Evolutionary conservation across 495 filamentous ascomycete genomes (phyloP).

Genomic region (Aspergillus kassunensis): DNA sequence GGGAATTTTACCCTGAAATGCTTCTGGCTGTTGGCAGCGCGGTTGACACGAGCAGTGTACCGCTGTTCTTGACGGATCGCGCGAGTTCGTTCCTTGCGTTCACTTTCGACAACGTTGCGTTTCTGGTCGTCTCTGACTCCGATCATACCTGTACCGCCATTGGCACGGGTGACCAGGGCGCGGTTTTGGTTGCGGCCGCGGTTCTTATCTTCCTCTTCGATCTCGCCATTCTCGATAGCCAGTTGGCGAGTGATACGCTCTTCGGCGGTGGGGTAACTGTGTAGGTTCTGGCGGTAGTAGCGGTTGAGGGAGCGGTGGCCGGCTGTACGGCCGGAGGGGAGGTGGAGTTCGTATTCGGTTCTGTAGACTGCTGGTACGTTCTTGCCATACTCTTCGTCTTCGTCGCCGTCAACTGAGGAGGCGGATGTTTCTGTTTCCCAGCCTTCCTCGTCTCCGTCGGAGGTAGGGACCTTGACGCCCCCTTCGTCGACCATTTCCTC

Average conservation of each 20-base stretch:
- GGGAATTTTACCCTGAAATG: slow-evolving; percentile 61
- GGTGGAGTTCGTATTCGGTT: slow-evolving; percentile 87
- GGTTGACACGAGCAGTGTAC: slow-evolving; percentile 60
- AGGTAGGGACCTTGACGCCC: slow-evolving; percentile 33
- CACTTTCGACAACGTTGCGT: slow-evolving; percentile 54
- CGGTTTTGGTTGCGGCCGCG: slow-evolving; percentile 49
- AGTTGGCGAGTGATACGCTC: slow-evolving; percentile 51
- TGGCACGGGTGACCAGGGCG: slow-evolving; percentile 60
- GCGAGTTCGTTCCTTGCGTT: slow-evolving; percentile 63
- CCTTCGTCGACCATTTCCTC: slow-evolving; percentile 27
- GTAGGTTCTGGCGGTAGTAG: slow-evolving; percentile 91
- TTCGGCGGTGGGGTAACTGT: slow-evolving; percentile 67
- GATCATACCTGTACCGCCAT: slow-evolving; percentile 71
- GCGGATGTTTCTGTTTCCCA: slow-evolving; percentile 93
- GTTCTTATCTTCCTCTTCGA: slow-evolving; percentile 34
- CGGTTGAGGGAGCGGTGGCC: slow-evolving; percentile 81
- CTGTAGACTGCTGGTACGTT: slow-evolving; percentile 68
- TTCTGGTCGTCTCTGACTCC: slow-evolving; percentile 69
- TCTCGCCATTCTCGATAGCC: slow-evolving; percentile 48
- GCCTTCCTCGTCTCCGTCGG: slow-evolving; percentile 52
- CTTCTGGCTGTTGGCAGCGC: slow-evolving; percentile 66
- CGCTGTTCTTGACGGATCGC: slow-evolving; percentile 56
- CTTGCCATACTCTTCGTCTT: slow-evolving; percentile 36
- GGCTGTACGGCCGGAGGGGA: slow-evolving; percentile 86
- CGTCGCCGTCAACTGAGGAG: slow-evolving; percentile 66